These are phyloP conservation scores for Trichophaea hybrida DNA, from an alignment of 2,329 filamentous ascomycete species.

Conservation along the genomic window DNA sequence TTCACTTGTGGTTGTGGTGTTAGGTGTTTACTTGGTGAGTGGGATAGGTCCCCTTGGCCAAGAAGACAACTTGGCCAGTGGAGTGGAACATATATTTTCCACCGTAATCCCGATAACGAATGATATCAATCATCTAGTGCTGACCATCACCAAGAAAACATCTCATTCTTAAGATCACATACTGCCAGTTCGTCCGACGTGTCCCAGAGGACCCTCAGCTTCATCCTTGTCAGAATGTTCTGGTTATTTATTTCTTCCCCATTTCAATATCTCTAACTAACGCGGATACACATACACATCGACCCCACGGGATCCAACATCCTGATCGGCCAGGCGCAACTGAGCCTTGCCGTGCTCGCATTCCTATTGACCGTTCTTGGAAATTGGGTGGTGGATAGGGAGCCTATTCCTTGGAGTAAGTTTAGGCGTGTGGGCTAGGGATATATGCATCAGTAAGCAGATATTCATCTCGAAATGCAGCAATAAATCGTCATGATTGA, in stretches of 20 bases:
- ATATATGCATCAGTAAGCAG: too few species aligned
- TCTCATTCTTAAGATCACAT: too few species aligned
- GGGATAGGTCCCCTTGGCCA: too few species aligned
- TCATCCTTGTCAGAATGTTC: conserved; percentile 77
- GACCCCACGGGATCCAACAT: conserved; percentile 47
- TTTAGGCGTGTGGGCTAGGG: conserved; percentile 28
- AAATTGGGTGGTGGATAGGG: conserved; percentile 88
- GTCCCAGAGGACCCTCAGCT: conserved; percentile 75
- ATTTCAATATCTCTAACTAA: background rate
- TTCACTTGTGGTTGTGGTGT: too few species aligned
- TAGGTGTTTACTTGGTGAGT: too few species aligned
- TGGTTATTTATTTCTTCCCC: conserved; percentile 70
- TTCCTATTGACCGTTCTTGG: conserved; percentile 93
- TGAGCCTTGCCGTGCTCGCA: conserved; percentile 81
- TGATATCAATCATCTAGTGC: too few species aligned
- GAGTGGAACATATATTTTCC: too few species aligned
- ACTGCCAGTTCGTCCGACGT: conserved; percentile 27
- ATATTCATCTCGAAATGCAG: too few species aligned
- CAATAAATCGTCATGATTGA: too few species aligned
- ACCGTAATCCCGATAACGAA: too few species aligned
- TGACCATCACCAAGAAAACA: too few species aligned
- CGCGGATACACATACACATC: conserved; percentile 44
- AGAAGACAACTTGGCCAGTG: too few species aligned
- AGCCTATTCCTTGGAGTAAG: conserved; percentile 77
- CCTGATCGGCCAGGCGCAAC: conserved; percentile 83